These are phyloP conservation scores for Suillus alpinus DNA, from an alignment of 768 basidiomycete species.

Conservation along the genomic window DNA sequence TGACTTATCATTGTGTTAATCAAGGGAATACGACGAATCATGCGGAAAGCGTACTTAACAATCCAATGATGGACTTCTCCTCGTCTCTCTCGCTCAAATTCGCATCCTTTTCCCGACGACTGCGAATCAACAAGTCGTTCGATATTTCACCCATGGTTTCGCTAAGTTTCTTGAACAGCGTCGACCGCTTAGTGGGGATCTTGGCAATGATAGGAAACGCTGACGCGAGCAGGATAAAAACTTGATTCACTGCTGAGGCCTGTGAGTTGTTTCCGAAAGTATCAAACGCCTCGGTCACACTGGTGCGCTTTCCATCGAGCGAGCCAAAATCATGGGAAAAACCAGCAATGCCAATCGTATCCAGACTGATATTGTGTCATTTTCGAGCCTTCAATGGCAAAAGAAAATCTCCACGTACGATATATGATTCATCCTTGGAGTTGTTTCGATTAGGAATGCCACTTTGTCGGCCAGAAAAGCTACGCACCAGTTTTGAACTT, in stretches of 20 bases:
- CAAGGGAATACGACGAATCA: constrained; percentile 15
- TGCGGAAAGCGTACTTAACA: constrained; percentile 15
- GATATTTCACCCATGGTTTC: constrained; percentile 39
- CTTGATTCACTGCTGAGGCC: constrained; percentile 20
- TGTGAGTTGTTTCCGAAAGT: constrained; percentile 17
- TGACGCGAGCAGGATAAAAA: constrained; percentile 35
- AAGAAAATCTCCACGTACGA: constrained; percentile 31
- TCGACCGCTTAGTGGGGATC: constrained; percentile 36
- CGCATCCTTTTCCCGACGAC: constrained; percentile 30
- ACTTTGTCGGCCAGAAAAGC: not conserved
- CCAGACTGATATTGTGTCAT: constrained; percentile 27
- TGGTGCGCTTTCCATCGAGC: constrained; percentile 31
- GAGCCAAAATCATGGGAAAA: constrained; percentile 46
- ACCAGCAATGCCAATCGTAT: constrained; percentile 44
- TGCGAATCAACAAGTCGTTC: constrained; percentile 35
- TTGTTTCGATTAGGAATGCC: not conserved
- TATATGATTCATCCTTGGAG: constrained; percentile 42
- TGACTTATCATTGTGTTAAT: constrained; percentile 25
- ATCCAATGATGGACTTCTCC: constrained; percentile 25
- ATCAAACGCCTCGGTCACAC: constrained; percentile 27
- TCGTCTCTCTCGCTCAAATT: constrained; percentile 18
- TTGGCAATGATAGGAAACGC: constrained; percentile 34
- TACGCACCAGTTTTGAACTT: constrained; percentile 47
- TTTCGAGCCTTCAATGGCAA: too few species aligned
- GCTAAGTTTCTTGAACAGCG: constrained; percentile 29